phyloP scores from a whole-genome alignment of 169 alveolate genomes.

The Eimeria necatrix region DNA sequence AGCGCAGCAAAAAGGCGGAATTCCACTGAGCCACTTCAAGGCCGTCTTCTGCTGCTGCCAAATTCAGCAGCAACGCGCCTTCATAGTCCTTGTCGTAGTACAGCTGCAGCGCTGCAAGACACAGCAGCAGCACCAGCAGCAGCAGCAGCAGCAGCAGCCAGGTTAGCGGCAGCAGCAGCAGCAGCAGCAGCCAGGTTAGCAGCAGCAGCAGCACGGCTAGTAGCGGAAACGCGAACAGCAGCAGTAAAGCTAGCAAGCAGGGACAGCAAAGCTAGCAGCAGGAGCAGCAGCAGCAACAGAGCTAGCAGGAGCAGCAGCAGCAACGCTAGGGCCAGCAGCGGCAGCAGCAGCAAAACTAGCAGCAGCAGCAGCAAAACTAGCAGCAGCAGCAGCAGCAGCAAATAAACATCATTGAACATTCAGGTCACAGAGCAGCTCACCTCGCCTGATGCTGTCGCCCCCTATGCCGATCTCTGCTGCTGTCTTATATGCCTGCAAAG shows the following conservation, averaged over 20 bases:
- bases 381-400: background rate
- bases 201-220: background rate
- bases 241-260: no score
- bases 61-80: conserved; percentile 82
- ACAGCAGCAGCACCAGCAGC: background rate
- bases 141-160: background rate
- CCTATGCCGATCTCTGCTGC: no score
- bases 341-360: background rate
- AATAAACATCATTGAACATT: no score
- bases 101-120: background rate
- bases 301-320: conserved; percentile 31
- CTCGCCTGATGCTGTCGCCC: no score
- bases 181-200: background rate
- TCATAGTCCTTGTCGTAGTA: conserved; percentile 81
- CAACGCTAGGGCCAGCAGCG: background rate
- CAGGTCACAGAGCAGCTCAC: no score
- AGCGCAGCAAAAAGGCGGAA: conserved; percentile 65
- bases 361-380: background rate
- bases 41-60: conserved; percentile 86
- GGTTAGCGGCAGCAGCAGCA: background rate
- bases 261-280: background rate
- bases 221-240: background rate
- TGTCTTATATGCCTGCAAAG: no score
- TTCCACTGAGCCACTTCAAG: conserved; percentile 85
- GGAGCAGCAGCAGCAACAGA: conserved; percentile 11